phyloP scores from a whole-genome alignment of 805 yeast species.

The Candida namnaoensis region DNA sequence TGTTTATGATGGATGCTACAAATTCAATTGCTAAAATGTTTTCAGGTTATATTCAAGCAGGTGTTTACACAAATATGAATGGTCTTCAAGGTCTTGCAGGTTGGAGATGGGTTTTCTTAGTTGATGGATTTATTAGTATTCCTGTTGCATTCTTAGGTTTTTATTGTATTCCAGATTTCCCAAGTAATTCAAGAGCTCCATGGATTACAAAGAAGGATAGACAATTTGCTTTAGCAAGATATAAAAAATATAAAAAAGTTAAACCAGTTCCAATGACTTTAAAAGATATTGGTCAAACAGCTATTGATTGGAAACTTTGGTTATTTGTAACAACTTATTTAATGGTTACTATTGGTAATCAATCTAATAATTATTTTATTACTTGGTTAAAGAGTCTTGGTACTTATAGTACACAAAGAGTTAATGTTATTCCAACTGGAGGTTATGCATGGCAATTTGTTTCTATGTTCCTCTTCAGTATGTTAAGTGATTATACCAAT shows the following conservation, averaged over 20 bases:
- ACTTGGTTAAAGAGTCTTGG: conserved; percentile 1
- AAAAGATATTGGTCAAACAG: conserved; percentile 53
- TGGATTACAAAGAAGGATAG: conserved; percentile 5
- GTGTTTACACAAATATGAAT: conserved; percentile 26
- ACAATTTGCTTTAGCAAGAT: conserved; percentile 18
- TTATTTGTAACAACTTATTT: conserved; percentile 14
- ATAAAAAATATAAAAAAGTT: conserved; percentile 33
- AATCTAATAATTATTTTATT: background rate
- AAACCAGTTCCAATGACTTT: conserved; percentile 44
- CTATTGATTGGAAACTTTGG: conserved; percentile 41
- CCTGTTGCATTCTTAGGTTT: conserved; percentile 43
- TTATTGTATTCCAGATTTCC: conserved; percentile 34
- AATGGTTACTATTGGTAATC: background rate
- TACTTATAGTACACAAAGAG: background rate
- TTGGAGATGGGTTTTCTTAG: conserved; percentile 45
- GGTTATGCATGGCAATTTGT: conserved; percentile 1
- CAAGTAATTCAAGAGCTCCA: conserved; percentile 4
- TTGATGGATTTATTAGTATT: conserved; percentile 37
- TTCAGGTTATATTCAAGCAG: conserved; percentile 34
- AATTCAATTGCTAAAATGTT: conserved; percentile 8
- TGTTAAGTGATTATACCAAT: background rate
- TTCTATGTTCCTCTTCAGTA: background rate
- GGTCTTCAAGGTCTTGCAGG: conserved; percentile 32
- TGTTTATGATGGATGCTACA: conserved; percentile 7
- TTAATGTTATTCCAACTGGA: conserved; percentile 1